Evolutionary conservation across 257 asterid genomes (phyloP).

Genomic region (Nicotiana knightiana): DNA sequence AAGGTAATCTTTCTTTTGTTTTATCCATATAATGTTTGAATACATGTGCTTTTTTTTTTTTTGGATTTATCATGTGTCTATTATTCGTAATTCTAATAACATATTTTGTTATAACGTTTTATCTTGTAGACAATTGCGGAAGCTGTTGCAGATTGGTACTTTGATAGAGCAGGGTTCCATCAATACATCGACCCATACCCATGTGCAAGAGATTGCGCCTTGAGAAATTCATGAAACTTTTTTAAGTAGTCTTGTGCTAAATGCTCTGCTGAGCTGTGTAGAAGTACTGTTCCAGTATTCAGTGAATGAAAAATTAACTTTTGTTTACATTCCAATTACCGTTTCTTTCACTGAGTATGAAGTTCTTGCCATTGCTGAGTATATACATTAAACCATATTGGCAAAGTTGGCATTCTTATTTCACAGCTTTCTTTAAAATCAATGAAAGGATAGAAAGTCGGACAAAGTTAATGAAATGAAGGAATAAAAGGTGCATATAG

Average conservation of each 20-base stretch:
- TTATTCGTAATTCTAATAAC: not conserved
- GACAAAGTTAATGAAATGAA: too few relatives aligned
- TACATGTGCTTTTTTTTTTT: not conserved
- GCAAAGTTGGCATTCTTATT: too few relatives aligned
- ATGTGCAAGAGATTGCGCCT: not conserved
- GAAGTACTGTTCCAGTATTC: not conserved
- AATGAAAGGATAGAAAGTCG: too few relatives aligned
- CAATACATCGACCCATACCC: not conserved
- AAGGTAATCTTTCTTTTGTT: not conserved
- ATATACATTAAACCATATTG: too few relatives aligned
- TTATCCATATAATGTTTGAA: not conserved
- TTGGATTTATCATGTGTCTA: not conserved
- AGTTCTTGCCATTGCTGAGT: not conserved
- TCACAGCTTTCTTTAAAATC: too few relatives aligned
- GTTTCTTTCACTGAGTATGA: not conserved
- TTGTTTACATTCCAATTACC: too few relatives aligned
- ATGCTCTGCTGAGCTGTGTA: not conserved
- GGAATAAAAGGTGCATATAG: too few relatives aligned
- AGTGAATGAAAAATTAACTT: not conserved
- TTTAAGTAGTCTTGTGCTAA: not conserved
- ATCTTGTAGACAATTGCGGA: not conserved
- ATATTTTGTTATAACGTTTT: not conserved
- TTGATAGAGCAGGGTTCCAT: not conserved
- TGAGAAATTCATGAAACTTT: not conserved
- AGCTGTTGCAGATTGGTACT: not conserved